Evolutionary conservation across 305 asterid genomes (phyloP).

Genomic region (Solanum hybrid): DNA sequence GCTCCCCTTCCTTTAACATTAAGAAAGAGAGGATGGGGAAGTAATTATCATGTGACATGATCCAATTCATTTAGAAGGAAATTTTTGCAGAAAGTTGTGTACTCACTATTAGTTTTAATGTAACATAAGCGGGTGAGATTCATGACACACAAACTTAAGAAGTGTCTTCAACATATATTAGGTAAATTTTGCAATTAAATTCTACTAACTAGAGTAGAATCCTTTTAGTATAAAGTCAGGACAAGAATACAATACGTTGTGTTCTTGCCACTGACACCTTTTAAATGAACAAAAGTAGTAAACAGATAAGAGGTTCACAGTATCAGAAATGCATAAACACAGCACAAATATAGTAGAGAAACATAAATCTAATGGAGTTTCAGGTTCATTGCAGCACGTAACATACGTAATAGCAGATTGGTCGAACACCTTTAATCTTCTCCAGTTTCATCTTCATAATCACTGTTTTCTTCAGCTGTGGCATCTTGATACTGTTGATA

Average conservation of each 20-base stretch:
- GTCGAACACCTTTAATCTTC: constrained; percentile 8
- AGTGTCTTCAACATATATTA: neutral
- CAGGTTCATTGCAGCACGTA: constrained; percentile 2
- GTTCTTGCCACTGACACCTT: neutral
- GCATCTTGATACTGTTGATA: constrained; percentile 40
- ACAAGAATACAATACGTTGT: neutral
- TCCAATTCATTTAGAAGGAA: neutral
- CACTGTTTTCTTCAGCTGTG: constrained; percentile 21
- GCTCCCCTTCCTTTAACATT: neutral
- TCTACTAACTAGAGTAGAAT: neutral
- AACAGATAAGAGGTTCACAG: neutral
- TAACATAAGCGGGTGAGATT: neutral
- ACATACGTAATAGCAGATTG: constrained; percentile 3
- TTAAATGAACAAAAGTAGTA: neutral
- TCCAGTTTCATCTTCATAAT: constrained; percentile 19
- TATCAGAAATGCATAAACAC: neutral
- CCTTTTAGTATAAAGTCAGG: neutral
- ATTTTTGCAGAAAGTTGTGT: neutral
- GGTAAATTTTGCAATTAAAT: neutral
- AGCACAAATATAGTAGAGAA: neutral
- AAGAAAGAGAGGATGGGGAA: neutral
- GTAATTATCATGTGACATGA: neutral
- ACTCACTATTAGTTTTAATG: neutral
- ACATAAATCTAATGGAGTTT: neutral
- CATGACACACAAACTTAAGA: neutral